phyloP scores from a whole-genome alignment of 768 basidiomycete species.

The Butyriboletus loyo region DNA sequence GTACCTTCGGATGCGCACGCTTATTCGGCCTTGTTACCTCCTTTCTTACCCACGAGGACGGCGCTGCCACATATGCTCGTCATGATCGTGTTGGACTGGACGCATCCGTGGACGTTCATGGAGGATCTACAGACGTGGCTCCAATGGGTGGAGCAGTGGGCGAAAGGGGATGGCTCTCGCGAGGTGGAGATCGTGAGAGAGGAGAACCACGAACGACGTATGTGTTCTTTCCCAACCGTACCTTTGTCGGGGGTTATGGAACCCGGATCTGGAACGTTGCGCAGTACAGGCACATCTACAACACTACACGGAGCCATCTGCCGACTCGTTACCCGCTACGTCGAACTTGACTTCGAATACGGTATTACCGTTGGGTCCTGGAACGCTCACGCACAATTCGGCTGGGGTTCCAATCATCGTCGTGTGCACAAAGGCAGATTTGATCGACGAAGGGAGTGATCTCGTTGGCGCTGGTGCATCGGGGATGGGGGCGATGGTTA shows the following conservation, averaged over 20 bases:
- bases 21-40: slow-evolving; percentile 69
- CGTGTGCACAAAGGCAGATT: slow-evolving; percentile 88
- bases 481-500: slow-evolving; percentile 88
- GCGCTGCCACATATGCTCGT: slow-evolving; percentile 70
- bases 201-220: slow-evolving; percentile 80
- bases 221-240: slow-evolving; percentile 29
- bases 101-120: slow-evolving; percentile 87
- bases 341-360: slow-evolving; percentile 61
- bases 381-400: slow-evolving; percentile 82
- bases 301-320: slow-evolving; percentile 81
- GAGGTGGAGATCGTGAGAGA: slow-evolving; percentile 75
- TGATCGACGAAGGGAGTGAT: slow-evolving; percentile 82
- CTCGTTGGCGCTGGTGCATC: slow-evolving; percentile 65
- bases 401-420: slow-evolving; percentile 87
- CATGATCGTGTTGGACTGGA: slow-evolving; percentile 92
- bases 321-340: slow-evolving; percentile 59
- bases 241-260: background rate
- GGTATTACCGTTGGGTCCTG: slow-evolving; percentile 78
- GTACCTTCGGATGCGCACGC: slow-evolving; percentile 76
- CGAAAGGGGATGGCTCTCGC: slow-evolving; percentile 60
- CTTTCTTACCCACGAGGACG: slow-evolving; percentile 71
- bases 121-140: slow-evolving; percentile 85
- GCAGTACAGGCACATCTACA: slow-evolving; percentile 86
- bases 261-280: background rate
- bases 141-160: slow-evolving; percentile 80